Evolutionary conservation across 345 rosid genomes (phyloP), one percentile per base, ranked within the genome.

Genomic region (Ceriops tagal): DNA sequence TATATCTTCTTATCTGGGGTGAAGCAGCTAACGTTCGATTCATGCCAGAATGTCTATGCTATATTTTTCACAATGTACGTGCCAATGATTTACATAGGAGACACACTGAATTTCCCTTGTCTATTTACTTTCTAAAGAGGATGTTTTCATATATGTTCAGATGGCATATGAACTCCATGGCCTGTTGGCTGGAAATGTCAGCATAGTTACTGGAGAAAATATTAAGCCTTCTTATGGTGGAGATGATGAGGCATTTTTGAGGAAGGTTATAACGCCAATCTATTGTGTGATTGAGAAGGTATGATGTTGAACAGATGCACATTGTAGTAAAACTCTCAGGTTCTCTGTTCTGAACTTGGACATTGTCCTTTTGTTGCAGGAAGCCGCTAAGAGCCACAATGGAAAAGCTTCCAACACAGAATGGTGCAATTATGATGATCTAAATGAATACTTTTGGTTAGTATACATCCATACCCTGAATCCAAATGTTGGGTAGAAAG

Each of bases 101-200:
- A 2, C 16, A n/a, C 9, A 1, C 58, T 55, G 13, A 55, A n/a
- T 55, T 55, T 8, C 24, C 65, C 13, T 53, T 24, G 7, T 27
- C 9, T 53, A 55, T 62, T 30, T 22, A 68, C 49, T 69, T 61
- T 26, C 22, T 21, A 53, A 8, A 15, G 49, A 71, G 8, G 43
- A 57, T 56, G 26, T 26, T 18, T 47, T 67, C 20, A 11, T 57
- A 32, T 75, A 53, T 78, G 59, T 58, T 75, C 87, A 95, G 98
- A 92, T 95, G 99, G 98, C 99, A 67, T 92, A 92, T 81, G 99
- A 95, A 80, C 97, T 95, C 75, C 96, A 92, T 72, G 96, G 96
- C 71, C 87, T 95, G 73, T 74, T 95, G 88, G 96, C 96, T 63
- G 98, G 99, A 78, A 95, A 95, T 81, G 96, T 95, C 72, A 90